Base-by-base conservation (phyloP, 1,139 yeast species). In the Suhomyces taliae region DNA sequence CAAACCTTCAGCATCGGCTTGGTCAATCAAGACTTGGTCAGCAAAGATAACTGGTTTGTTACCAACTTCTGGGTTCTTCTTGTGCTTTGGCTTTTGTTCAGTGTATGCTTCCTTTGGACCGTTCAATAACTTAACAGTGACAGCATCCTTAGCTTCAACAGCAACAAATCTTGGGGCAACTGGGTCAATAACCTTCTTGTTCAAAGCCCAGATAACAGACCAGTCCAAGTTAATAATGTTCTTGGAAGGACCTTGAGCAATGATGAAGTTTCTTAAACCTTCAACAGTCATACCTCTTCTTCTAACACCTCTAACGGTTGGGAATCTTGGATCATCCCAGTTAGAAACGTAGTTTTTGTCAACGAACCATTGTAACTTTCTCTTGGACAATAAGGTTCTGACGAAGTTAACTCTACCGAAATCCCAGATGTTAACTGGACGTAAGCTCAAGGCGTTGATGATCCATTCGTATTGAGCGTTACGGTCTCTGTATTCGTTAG, bases 251-350 rank as follows among this genome's bases (percentile, higher is more conserved):
- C 99, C 99, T 76, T 93, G 98, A 45, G 96, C 81, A 54, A 93
- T 79, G 58, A 93, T 88, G 62, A 91, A 93, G 76, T 87, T 87
- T 70, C 93, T 83, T 68, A 93, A 82, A 57, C 97, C 98, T 74
- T 93, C 97, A 54, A 93, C 95, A 39, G 97, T 85, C 98, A 93
- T 93, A 77, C 99, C 99, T 77, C 99, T 87, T 80, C 98, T 85
- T 78, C 97, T 88, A 46, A 91, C 97, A 76, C 98, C 98, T 72
- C 97, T 85, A 37, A 91, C 96, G 41, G 99, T 93, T 57, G 99
- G 99, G 90, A 93, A 93, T 70, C 99, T 82, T 60, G 99, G 98
- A 71, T 93, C 99, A 65, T 91, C 97, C 99, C 99, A 93, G 72
- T 90, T 90, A 34, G 80, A 62, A 51, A 93, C 99, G 59, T 85